Conservation (phyloP, 2,329 filamentous ascomycete genomes). For the Monilinia polystroma region DNA sequence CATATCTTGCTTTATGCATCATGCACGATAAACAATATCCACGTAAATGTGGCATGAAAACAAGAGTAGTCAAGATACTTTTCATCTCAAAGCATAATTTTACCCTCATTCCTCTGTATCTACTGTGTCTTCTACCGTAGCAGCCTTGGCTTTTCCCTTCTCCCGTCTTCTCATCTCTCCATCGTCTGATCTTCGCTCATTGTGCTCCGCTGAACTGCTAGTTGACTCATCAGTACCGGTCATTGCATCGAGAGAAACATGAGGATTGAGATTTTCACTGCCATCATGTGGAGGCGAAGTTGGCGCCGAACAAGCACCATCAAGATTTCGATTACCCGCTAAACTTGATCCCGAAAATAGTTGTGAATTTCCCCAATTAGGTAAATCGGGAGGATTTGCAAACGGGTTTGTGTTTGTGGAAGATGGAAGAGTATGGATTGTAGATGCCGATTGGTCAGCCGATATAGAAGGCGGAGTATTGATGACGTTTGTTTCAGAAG, state of each 20-base stretch:
- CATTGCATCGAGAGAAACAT: neutral
- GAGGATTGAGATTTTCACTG: neutral
- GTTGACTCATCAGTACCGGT: conserved; percentile 14
- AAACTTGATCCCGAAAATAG: conserved; percentile 30
- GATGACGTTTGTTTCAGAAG: conserved; percentile 34
- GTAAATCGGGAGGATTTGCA: conserved; percentile 4
- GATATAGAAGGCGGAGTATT: conserved; percentile 32
- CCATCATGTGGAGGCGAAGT: conserved; percentile 7
- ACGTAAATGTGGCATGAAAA: neutral
- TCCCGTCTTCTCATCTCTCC: conserved; percentile 29
- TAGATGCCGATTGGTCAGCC: conserved; percentile 33
- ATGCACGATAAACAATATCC: conserved; percentile 12
- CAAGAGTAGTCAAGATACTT: neutral
- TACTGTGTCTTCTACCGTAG: conserved; percentile 48
- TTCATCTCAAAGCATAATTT: conserved; percentile 9
- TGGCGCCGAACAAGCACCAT: neutral
- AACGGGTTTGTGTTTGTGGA: conserved; percentile 27
- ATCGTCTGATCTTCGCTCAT: conserved; percentile 20
- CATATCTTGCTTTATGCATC: conserved; percentile 3
- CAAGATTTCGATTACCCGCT: conserved; percentile 21
- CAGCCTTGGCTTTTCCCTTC: conserved; percentile 49
- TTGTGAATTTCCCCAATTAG: conserved; percentile 28
- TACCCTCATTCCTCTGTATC: conserved; percentile 41
- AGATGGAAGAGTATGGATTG: conserved; percentile 26
- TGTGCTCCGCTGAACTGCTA: conserved; percentile 20